These are phyloP conservation scores for Beauveria australis DNA, from an alignment of 2,329 filamentous ascomycete species.

Conservation along the genomic window DNA sequence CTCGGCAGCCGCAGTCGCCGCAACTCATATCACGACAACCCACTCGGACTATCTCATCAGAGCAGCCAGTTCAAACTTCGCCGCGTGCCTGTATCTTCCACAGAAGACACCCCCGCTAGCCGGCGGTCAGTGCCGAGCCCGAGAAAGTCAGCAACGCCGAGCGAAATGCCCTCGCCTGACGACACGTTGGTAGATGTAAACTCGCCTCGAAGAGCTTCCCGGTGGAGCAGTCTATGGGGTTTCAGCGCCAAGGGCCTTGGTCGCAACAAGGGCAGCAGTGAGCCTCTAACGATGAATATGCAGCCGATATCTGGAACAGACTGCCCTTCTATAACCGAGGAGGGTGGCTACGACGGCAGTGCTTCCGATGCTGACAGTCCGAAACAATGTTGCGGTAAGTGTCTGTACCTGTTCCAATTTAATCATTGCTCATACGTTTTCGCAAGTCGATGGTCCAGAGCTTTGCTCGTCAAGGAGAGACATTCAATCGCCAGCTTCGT, in stretches of 20 bases:
- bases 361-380: neutral
- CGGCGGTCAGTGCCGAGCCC: neutral
- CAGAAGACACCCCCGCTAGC: neutral
- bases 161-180: neutral
- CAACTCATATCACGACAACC: neutral
- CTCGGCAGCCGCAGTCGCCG: neutral
- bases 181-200: neutral
- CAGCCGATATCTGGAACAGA: neutral
- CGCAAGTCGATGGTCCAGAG: conserved; percentile 20
- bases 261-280: neutral
- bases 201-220: neutral
- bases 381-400: neutral
- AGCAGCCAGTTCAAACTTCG: neutral
- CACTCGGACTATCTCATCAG: neutral
- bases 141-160: neutral
- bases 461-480: conserved; percentile 26
- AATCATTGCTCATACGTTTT: neutral
- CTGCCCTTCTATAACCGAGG: neutral
- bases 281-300: neutral
- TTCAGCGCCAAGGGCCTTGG: neutral
- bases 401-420: too few relatives aligned
- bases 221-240: neutral
- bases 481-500: conserved; percentile 21
- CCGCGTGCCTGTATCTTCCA: neutral
- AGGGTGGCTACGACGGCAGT: neutral